These are phyloP conservation scores for Arxiozyma heterogenica DNA, from an alignment of 1,139 yeast genomes.

Conservation along the genomic window DNA sequence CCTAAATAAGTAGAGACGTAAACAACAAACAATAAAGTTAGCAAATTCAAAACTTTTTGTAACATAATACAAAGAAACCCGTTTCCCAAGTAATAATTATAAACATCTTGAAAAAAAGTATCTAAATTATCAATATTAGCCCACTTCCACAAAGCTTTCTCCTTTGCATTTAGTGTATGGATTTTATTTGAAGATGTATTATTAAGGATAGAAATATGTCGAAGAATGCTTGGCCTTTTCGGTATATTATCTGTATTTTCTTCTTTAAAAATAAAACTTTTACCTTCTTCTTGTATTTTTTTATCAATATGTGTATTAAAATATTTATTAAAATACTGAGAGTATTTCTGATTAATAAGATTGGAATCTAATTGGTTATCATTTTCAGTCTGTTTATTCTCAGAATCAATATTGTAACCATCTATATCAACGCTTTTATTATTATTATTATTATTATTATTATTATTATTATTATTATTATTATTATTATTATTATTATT, in stretches of 20 bases:
- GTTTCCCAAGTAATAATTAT: constrained; percentile 74
- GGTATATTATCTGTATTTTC: constrained; percentile 7
- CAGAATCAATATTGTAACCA: too few relatives aligned
- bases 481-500: too few relatives aligned
- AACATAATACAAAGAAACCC: constrained; percentile 73
- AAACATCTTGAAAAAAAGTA: constrained; percentile 71
- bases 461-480: too few relatives aligned
- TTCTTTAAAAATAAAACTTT: constrained; percentile 8
- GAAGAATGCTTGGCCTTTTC: constrained; percentile 22
- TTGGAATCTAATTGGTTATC: neutral
- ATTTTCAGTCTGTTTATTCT: too few relatives aligned
- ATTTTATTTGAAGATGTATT: constrained; percentile 25
- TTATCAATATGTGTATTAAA: neutral
- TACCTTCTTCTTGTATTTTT: neutral
- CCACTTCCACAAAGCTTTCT: constrained; percentile 90
- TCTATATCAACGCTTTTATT: neutral
- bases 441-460: too few relatives aligned
- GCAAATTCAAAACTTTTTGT: constrained; percentile 53
- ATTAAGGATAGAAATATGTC: constrained; percentile 23
- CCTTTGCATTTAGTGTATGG: constrained; percentile 45
- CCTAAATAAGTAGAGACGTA: constrained; percentile 68
- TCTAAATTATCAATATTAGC: constrained; percentile 91
- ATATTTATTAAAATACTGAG: neutral
- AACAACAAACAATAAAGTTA: constrained; percentile 69
- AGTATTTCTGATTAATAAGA: neutral